A percentile compares a stretch with the other conserved stretches of the same genome.
These are phyloP conservation scores for Moesziomyces parantarcticus DNA, from an alignment of 1,284 basidiomycete genomes.

Conservation along the genomic window DNA sequence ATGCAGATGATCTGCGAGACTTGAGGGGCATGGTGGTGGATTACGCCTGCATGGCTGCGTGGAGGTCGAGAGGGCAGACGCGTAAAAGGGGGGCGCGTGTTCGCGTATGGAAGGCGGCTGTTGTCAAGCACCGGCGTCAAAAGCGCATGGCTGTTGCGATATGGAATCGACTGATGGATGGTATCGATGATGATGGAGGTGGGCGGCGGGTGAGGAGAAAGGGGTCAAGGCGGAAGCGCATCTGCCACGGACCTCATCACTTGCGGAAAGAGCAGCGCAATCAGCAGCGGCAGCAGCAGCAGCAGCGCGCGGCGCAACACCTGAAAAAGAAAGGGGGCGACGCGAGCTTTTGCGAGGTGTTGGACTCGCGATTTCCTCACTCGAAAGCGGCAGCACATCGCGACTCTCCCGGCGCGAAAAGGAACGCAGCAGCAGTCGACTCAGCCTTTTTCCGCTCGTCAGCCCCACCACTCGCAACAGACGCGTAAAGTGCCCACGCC, in stretches of 20 bases:
- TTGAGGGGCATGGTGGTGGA: neutral
- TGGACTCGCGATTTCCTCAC: neutral
- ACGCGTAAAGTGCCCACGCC: too few species aligned
- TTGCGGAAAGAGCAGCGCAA: neutral
- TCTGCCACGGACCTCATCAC: neutral
- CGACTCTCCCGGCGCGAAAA: too few species aligned
- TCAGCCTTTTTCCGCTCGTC: too few species aligned
- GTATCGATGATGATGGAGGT: neutral
- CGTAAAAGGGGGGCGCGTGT: neutral
- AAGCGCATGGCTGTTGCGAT: neutral
- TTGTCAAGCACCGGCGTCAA: neutral
- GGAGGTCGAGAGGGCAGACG: neutral
- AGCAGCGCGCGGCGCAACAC: neutral
- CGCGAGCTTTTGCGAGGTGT: neutral
- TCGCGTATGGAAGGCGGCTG: too few species aligned
- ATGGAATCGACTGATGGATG: too few species aligned
- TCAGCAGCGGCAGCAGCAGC: neutral
- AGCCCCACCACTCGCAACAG: too few species aligned
- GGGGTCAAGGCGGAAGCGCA: neutral
- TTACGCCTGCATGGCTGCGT: neutral
- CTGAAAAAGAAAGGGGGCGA: neutral
- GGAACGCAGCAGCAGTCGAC: too few species aligned
- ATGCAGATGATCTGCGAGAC: neutral
- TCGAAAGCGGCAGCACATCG: too few species aligned
- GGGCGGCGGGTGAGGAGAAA: neutral